A percentile compares a stretch with the other conserved stretches of the same genome.
These are phyloP conservation scores for Cicer chorassanicum DNA, from an alignment of 306 rosid species.

Conservation along the genomic window DNA sequence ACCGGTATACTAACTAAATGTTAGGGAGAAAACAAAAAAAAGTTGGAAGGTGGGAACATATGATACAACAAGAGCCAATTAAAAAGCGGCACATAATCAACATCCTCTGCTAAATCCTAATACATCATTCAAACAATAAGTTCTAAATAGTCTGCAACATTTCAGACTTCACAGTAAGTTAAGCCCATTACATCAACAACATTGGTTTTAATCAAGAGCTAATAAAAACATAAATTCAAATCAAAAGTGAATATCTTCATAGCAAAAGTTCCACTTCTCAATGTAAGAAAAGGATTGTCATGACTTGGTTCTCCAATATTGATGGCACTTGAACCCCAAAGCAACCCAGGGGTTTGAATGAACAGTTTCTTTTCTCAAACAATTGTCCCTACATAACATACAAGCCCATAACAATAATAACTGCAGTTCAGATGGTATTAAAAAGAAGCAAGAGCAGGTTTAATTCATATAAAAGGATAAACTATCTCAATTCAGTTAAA, in stretches of 20 bases:
- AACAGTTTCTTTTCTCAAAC: constrained; percentile 53
- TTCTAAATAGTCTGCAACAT: constrained; percentile 66
- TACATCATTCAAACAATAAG: constrained; percentile 70
- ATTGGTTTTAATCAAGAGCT: constrained; percentile 62
- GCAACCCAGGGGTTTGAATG: constrained; percentile 52
- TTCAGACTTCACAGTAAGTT: constrained; percentile 66
- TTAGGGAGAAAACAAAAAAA: constrained; percentile 44
- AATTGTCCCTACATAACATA: constrained; percentile 53
- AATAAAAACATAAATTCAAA: constrained; percentile 62
- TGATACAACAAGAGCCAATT: constrained; percentile 72
- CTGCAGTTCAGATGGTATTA: constrained; percentile 42
- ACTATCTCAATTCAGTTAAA: constrained; percentile 19
- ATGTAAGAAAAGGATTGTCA: constrained; percentile 52
- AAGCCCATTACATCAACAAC: constrained; percentile 75
- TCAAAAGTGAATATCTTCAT: constrained; percentile 58
- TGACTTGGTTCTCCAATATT: constrained; percentile 46
- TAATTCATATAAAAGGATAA: not conserved
- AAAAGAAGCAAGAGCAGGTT: constrained; percentile 7
- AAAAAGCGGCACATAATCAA: constrained; percentile 64
- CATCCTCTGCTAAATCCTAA: constrained; percentile 78
- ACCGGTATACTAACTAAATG: constrained; percentile 47
- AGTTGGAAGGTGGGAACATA: constrained; percentile 30
- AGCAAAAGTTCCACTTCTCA: constrained; percentile 62
- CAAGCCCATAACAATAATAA: constrained; percentile 36
- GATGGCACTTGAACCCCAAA: constrained; percentile 46